phyloP scores from a whole-genome alignment of 1,284 basidiomycete genomes.

The Boletus mariae region DNA sequence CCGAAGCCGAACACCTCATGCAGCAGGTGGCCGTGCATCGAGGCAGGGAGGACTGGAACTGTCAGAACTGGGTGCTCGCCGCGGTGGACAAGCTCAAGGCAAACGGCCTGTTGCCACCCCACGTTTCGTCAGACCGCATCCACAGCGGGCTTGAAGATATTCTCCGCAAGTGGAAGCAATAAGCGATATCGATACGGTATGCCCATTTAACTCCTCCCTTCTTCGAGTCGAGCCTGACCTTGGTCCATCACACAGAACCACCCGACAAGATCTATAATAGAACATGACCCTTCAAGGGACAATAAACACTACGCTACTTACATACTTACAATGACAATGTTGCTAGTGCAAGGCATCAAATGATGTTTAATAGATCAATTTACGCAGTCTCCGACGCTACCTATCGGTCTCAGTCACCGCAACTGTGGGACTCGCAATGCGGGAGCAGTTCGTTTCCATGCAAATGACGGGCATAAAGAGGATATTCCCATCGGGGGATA shows the following conservation, averaged over 20 bases:
- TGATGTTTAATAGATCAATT: conserved; percentile 5
- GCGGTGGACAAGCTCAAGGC: conserved; percentile 25
- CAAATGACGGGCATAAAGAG: neutral
- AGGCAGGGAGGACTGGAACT: conserved; percentile 32
- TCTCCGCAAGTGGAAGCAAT: conserved; percentile 25
- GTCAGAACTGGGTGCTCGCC: conserved; percentile 30
- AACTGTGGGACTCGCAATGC: neutral
- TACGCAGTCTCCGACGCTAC: neutral
- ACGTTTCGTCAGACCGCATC: conserved; percentile 20
- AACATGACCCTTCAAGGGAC: neutral
- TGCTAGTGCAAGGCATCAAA: conserved; percentile 3
- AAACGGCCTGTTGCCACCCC: conserved; percentile 14
- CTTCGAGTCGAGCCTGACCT: conserved; percentile 5
- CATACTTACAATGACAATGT: neutral
- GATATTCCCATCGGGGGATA: conserved; percentile 5
- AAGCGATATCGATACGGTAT: neutral
- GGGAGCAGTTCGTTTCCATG: neutral
- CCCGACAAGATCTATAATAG: neutral
- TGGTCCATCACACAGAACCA: neutral
- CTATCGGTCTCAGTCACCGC: neutral
- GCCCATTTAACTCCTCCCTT: neutral
- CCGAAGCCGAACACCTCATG: conserved; percentile 20
- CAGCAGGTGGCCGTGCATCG: conserved; percentile 24
- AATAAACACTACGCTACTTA: neutral
- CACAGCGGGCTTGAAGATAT: conserved; percentile 26